These are phyloP conservation scores for Pseudoneurospora amorphoporcata DNA, from an alignment of 495 filamentous ascomycete species.

Conservation along the genomic window DNA sequence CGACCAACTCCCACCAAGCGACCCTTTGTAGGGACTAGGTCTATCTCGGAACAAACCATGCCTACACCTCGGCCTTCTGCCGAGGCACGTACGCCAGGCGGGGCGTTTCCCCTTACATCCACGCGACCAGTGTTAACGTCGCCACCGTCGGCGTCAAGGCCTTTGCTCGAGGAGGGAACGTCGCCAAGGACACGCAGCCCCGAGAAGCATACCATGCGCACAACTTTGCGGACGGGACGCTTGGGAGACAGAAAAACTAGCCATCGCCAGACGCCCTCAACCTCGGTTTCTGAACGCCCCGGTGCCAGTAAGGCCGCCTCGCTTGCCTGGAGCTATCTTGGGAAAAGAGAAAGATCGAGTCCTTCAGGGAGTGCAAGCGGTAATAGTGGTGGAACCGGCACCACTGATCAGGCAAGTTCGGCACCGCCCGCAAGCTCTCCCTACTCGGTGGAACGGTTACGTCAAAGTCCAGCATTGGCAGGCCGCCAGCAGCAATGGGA, in stretches of 20 bases:
- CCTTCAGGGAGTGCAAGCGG: constrained; percentile 4
- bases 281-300: constrained; percentile 24
- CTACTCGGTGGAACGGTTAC: constrained; percentile 12
- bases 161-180: constrained; percentile 25
- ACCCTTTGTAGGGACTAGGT: constrained; percentile 39
- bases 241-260: constrained; percentile 49
- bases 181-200: constrained; percentile 63
- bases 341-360: constrained; percentile 11
- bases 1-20: constrained; percentile 56
- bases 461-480: constrained; percentile 16
- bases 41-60: constrained; percentile 39
- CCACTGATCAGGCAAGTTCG: constrained; percentile 1
- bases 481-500: constrained; percentile 27
- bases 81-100: constrained; percentile 1
- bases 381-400: not conserved
- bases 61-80: constrained; percentile 7
- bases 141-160: constrained; percentile 7
- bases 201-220: constrained; percentile 74
- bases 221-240: constrained; percentile 60
- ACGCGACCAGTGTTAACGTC: not conserved
- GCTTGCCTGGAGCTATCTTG: constrained; percentile 62
- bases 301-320: constrained; percentile 78
- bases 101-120: not conserved
- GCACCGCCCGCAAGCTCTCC: constrained; percentile 13
- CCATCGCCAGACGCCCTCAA: constrained; percentile 24